Percentiles rank a stretch among this genome's conserved stretches.
Conservation (phyloP, 306 rosid genomes). For the Pyrus communis region DNA sequence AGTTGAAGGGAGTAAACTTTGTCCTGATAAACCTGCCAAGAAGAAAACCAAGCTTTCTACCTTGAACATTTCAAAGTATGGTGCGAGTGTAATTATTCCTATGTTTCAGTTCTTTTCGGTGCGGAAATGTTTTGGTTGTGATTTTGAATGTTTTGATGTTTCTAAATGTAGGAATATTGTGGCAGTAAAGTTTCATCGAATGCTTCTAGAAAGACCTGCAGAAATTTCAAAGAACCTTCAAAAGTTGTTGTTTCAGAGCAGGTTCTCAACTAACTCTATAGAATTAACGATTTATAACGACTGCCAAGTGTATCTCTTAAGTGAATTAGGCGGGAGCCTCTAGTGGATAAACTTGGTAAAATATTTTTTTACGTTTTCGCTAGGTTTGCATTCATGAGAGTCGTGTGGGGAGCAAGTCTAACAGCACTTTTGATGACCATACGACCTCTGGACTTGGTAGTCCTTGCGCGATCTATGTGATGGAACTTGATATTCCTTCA, state of each 20-base stretch:
- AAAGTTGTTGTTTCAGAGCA: constrained; percentile 41
- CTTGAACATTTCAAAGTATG: constrained; percentile 43
- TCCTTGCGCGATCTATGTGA: constrained; percentile 32
- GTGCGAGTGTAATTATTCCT: neutral
- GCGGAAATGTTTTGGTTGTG: neutral
- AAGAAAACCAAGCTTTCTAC: constrained; percentile 39
- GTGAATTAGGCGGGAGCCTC: constrained; percentile 3
- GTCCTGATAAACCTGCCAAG: constrained; percentile 35
- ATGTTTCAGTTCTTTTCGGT: constrained; percentile 2
- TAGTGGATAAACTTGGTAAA: neutral
- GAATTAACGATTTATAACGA: constrained; percentile 4
- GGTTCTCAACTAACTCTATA: constrained; percentile 28
- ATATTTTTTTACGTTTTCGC: neutral
- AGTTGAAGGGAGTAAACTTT: constrained; percentile 39
- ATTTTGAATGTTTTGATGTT: constrained; percentile 14
- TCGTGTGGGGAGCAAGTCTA: constrained; percentile 31
- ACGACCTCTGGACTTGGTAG: constrained; percentile 29
- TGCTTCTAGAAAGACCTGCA: constrained; percentile 32
- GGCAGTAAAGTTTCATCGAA: constrained; percentile 25
- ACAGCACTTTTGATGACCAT: constrained; percentile 15
- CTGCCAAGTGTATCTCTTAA: constrained; percentile 4
- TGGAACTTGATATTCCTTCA: constrained; percentile 45
- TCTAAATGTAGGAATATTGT: constrained; percentile 31
- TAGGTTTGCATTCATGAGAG: constrained; percentile 20
- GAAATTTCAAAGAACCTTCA: constrained; percentile 40